Percentiles rank a stretch among this genome's conserved stretches.
These are phyloP conservation scores for Tetrapisispora arboricola DNA, from an alignment of 805 yeast genomes.

Conservation along the genomic window DNA sequence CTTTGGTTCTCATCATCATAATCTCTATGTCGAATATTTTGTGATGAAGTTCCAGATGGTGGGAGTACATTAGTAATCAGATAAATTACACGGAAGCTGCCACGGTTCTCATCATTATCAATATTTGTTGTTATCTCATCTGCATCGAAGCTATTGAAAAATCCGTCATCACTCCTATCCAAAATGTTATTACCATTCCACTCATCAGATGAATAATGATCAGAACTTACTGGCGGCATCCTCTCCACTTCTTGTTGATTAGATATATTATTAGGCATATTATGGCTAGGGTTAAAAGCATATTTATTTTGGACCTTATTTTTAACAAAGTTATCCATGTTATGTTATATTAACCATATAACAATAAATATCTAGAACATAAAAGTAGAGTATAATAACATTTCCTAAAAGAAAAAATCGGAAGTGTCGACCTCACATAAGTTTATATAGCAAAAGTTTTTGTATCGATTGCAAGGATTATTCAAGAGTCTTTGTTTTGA, in stretches of 20 bases:
- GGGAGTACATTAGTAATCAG: neutral
- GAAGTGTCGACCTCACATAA: no score
- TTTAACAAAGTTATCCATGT: neutral
- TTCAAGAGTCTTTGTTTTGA: neutral
- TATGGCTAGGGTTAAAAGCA: neutral
- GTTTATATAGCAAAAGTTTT: no score
- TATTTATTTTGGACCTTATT: neutral
- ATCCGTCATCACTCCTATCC: neutral
- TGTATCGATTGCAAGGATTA: no score
- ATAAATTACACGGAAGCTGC: neutral
- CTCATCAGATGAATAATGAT: neutral
- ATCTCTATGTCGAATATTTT: neutral
- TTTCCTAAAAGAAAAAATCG: no score
- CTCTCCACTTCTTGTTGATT: neutral
- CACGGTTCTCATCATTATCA: neutral
- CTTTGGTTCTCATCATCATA: neutral
- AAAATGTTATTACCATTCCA: neutral
- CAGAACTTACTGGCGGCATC: neutral
- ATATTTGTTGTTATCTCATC: neutral
- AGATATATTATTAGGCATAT: conserved; percentile 1
- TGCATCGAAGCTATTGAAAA: neutral
- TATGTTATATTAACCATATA: no score
- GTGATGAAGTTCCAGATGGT: neutral
- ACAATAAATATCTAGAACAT: no score
- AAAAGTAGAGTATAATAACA: no score